phyloP scores from a whole-genome alignment of 352 stramenopile species.

The Plasmopara halstedii region DNA sequence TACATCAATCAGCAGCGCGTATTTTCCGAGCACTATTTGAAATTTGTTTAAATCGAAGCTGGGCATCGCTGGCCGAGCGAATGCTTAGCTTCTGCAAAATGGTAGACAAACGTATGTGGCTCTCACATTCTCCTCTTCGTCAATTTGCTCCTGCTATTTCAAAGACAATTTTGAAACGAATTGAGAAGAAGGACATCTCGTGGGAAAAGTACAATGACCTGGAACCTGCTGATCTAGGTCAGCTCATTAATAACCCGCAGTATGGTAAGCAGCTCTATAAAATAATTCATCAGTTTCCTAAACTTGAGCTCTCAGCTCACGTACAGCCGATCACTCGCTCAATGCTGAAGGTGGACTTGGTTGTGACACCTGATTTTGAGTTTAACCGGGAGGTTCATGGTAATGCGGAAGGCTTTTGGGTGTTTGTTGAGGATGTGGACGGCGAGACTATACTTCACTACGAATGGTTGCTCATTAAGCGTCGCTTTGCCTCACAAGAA shows the following conservation, averaged over 20 bases:
- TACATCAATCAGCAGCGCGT: slow-evolving; percentile 96
- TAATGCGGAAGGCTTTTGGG: slow-evolving; percentile 94
- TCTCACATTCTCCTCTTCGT: slow-evolving; percentile 94
- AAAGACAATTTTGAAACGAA: slow-evolving; percentile 93
- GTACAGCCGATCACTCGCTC: slow-evolving; percentile 98
- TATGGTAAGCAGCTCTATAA: slow-evolving; percentile 98
- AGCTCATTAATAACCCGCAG: slow-evolving; percentile 96
- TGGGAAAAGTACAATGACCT: slow-evolving; percentile 98
- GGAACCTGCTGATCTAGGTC: slow-evolving; percentile 94
- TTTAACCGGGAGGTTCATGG: slow-evolving; percentile 96
- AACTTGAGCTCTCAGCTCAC: slow-evolving; percentile 93
- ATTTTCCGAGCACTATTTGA: slow-evolving; percentile 99
- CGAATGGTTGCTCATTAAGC: slow-evolving; percentile 95
- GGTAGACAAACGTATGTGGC: slow-evolving; percentile 98
- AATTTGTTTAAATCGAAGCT: slow-evolving; percentile 95
- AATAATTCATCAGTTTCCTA: slow-evolving; percentile 98
- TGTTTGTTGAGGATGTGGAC: slow-evolving; percentile 98
- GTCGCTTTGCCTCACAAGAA: slow-evolving; percentile 71
- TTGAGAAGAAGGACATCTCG: slow-evolving; percentile 98
- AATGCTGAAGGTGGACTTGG: slow-evolving; percentile 95
- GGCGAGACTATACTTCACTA: slow-evolving; percentile 97
- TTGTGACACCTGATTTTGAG: slow-evolving; percentile 95
- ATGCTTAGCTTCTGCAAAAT: slow-evolving; percentile 98
- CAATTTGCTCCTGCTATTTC: slow-evolving; percentile 93
- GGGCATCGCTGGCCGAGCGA: slow-evolving; percentile 92